Conservation (phyloP, 2,329 filamentous ascomycete genomes). For the Stemphylium lycopersici region DNA sequence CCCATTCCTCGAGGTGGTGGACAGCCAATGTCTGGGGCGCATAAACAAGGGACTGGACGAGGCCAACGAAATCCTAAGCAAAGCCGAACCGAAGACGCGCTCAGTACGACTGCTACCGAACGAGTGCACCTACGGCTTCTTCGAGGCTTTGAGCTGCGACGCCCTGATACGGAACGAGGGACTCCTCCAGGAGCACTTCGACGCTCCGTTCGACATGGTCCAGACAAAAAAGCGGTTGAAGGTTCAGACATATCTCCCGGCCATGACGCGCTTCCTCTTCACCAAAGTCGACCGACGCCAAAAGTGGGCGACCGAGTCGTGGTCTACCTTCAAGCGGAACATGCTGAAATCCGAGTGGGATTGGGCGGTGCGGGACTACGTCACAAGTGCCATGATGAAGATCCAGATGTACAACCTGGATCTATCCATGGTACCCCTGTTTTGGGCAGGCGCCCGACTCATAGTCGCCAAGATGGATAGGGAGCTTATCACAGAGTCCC, state of each 20-base stretch:
- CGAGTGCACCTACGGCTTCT: slow-evolving; percentile 77
- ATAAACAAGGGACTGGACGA: slow-evolving; percentile 53
- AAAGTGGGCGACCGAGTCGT: slow-evolving; percentile 72
- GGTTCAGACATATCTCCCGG: slow-evolving; percentile 76
- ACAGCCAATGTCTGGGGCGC: slow-evolving; percentile 53
- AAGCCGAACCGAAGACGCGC: slow-evolving; percentile 58
- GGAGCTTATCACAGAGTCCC: slow-evolving; percentile 75
- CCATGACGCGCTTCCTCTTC: slow-evolving; percentile 85
- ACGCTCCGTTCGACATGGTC: slow-evolving; percentile 80
- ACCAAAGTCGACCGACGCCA: slow-evolving; percentile 68
- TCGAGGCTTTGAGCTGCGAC: slow-evolving; percentile 86
- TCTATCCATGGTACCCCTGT: slow-evolving; percentile 65
- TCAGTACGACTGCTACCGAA: slow-evolving; percentile 59
- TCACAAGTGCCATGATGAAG: slow-evolving; percentile 69
- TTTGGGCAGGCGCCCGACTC: slow-evolving; percentile 79
- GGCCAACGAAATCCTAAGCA: slow-evolving; percentile 49
- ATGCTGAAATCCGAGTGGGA: slow-evolving; percentile 80
- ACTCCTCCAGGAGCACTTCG: slow-evolving; percentile 67
- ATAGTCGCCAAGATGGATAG: slow-evolving; percentile 77
- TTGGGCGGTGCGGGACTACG: slow-evolving; percentile 78
- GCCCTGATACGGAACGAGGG: slow-evolving; percentile 69
- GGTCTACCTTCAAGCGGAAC: slow-evolving; percentile 67
- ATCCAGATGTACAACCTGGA: slow-evolving; percentile 63
- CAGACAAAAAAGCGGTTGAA: slow-evolving; percentile 81
- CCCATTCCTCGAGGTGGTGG: slow-evolving; percentile 53